Base-by-base conservation (phyloP, 495 filamentous ascomycete genomes). In the Talaromyces ruber region DNA sequence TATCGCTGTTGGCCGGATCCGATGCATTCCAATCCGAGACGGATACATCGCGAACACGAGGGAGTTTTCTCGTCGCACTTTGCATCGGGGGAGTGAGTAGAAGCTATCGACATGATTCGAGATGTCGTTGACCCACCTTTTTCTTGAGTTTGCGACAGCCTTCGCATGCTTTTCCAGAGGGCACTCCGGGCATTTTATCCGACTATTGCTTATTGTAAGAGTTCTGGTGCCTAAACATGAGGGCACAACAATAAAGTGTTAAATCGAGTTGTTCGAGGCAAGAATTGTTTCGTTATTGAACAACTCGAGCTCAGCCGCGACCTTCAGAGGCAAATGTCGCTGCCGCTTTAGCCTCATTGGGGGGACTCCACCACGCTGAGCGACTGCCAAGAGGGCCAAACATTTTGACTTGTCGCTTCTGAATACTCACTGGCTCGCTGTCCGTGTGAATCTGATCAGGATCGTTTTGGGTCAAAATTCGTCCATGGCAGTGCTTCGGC, bases 111-210 rank as follows among this genome's bases (percentile, higher is more conserved):
- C 5, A 6, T 29, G 12, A 54, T 24, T 25, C 26, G 51, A 25
- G 22, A 30, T 9, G 37, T 18, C 12, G n/a, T 25, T 8, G 2
- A 32, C 60, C 25, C 66, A 82, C 81, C 74, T 82, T 82, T 68
- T 84, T 82, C 72, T 81, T 84, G 60, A 76, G 75, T 56, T 76
- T 74, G 29, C 80, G 78, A 65, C 80, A 84, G 6, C 66, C 74
- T 29, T 81, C 76, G 61, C 81, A 84, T 25, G 74, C 79, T 62
- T 73, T 72, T 29, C 77, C 74, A 5, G 75, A 73, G 9, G 77
- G 78, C 14, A 82, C 80, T 6, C 81, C 80, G 0, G 80, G 79
- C 81, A 84, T 84, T 45, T 45, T 47, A 12, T n/a, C 16, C 39
- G 16, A 1, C n/a, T 43, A n/a, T 18, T 18, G 39, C 39, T 43